phyloP scores from a whole-genome alignment of 768 basidiomycete species.

The Russula virescens region DNA sequence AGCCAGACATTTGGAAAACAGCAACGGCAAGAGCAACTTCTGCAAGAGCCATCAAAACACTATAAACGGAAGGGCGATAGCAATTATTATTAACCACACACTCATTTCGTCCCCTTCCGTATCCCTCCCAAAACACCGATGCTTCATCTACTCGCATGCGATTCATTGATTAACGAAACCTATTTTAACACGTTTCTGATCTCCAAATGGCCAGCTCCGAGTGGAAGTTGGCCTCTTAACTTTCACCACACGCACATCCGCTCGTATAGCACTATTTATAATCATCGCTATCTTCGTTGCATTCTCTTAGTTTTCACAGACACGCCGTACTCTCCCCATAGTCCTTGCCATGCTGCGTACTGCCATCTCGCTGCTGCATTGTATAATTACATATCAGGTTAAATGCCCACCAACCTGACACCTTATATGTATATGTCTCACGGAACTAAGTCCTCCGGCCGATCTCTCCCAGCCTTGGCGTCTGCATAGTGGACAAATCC shows the following conservation, averaged over 20 bases:
- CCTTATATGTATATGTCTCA: constrained; percentile 10
- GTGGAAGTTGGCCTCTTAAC: neutral
- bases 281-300: constrained; percentile 14
- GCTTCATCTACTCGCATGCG: neutral
- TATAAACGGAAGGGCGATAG: constrained; percentile 7
- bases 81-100: constrained; percentile 4
- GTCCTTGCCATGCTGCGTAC: constrained; percentile 1
- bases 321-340: neutral
- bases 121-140: neutral
- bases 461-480: constrained; percentile 3
- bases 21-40: neutral
- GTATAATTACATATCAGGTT: constrained; percentile 16
- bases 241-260: constrained; percentile 18
- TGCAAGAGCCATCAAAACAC: neutral
- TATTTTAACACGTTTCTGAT: constrained; percentile 4
- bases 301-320: neutral
- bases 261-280: constrained; percentile 21
- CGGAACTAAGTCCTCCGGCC: constrained; percentile 2
- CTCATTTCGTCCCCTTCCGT: neutral
- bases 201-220: neutral
- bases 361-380: neutral
- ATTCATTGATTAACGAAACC: constrained; percentile 1
- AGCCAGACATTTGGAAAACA: neutral
- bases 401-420: neutral
- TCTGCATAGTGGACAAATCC: neutral